A percentile compares a stretch with the other conserved stretches of the same genome.
Evolutionary conservation across 495 filamentous ascomycete species (phyloP).

Genomic region (Pseudoneurospora amorphoporcata): DNA sequence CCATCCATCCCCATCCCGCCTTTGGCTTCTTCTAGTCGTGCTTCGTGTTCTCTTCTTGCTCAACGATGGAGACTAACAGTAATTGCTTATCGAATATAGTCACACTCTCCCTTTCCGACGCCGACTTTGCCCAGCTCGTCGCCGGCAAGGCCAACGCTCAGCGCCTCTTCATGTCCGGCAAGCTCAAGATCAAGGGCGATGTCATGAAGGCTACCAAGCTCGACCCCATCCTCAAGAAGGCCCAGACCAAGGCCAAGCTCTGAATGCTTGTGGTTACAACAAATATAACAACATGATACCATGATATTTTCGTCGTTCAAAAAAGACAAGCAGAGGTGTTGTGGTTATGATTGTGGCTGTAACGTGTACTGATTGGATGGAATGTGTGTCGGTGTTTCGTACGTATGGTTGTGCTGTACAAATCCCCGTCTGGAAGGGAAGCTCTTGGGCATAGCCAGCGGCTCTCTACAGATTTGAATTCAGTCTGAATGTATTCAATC

Average conservation of each 20-base stretch:
- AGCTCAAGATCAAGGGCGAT: conserved; percentile 96
- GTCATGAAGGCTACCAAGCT: conserved; percentile 99
- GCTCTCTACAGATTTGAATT: not conserved
- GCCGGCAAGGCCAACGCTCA: conserved; percentile 88
- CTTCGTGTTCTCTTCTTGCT: not conserved
- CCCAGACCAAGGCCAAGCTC: conserved; percentile 73
- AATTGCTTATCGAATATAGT: conserved; percentile 39
- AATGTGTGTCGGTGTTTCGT: not conserved
- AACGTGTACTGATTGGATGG: not conserved
- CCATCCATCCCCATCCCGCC: not conserved
- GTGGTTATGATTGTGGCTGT: not conserved
- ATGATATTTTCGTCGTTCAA: not conserved
- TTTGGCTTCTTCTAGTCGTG: not conserved
- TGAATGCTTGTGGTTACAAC: conserved; percentile 27
- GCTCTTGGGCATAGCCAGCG: not conserved
- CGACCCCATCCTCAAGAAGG: conserved; percentile 87
- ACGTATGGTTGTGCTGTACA: not conserved
- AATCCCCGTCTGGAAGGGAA: not conserved
- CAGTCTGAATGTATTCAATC: too few relatives aligned
- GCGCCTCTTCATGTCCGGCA: conserved; percentile 90
- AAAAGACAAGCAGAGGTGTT: not conserved
- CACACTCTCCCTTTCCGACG: conserved; percentile 72
- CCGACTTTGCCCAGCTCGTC: conserved; percentile 74
- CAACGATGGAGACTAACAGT: not conserved
- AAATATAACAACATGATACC: not conserved